A percentile compares a stretch with the other conserved stretches of the same genome.
Evolutionary conservation across 2,329 filamentous ascomycete species (phyloP).

Genomic region (Aureobasidium zeae): DNA sequence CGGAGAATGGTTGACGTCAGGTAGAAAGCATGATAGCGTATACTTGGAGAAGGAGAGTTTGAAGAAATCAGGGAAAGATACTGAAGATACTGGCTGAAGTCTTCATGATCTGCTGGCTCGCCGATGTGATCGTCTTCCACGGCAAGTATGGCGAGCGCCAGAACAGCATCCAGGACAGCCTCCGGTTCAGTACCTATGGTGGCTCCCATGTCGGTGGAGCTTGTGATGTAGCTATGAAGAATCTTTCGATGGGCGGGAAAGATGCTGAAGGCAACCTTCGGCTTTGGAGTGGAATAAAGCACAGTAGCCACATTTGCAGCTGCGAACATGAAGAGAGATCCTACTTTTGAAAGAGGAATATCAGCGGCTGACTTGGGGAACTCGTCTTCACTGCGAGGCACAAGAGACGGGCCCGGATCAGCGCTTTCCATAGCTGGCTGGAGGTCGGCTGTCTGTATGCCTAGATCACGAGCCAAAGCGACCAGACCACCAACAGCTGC

Average conservation of each 20-base stretch:
- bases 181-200: conserved; percentile 39
- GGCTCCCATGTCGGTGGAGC: conserved; percentile 29
- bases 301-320: conserved; percentile 43
- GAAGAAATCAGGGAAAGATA: conserved; percentile 40
- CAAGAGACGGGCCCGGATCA: conserved; percentile 1
- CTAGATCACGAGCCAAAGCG: conserved; percentile 53
- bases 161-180: conserved; percentile 45
- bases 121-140: conserved; percentile 38
- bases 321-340: conserved; percentile 45
- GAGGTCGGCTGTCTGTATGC: conserved; percentile 40
- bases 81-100: conserved; percentile 46
- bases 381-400: conserved; percentile 41
- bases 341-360: conserved; percentile 48
- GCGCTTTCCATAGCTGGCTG: conserved; percentile 21
- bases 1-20: conserved; percentile 42
- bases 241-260: conserved; percentile 46
- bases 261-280: conserved; percentile 32
- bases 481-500: conserved; percentile 63
- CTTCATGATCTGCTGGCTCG: conserved; percentile 40
- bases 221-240: conserved; percentile 44
- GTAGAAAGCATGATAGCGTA: conserved; percentile 42
- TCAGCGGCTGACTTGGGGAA: conserved; percentile 43
- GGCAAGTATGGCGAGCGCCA: conserved; percentile 44
- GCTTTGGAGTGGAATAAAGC: conserved; percentile 35
- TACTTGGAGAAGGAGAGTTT: conserved; percentile 38